phyloP scores from a whole-genome alignment of 352 stramenopile genomes.

The Poterioochromonas sp. region DNA sequence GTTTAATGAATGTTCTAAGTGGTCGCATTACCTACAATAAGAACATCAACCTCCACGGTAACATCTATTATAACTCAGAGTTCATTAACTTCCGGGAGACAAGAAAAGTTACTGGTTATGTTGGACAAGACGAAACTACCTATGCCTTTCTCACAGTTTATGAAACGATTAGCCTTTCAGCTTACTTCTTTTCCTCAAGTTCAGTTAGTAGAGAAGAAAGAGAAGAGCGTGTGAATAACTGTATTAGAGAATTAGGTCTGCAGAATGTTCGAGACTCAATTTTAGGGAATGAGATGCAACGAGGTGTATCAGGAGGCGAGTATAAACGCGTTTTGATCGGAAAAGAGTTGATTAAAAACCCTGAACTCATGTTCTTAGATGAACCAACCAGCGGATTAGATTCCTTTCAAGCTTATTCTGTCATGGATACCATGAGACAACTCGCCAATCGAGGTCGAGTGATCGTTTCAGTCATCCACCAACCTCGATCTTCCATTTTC shows the following conservation, averaged over 20 bases:
- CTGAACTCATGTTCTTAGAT: constrained; percentile 65
- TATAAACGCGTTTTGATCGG: constrained; percentile 66
- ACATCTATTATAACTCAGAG: background rate
- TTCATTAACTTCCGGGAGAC: background rate
- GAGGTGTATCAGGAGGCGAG: constrained; percentile 61
- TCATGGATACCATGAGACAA: constrained; percentile 17
- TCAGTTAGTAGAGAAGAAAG: background rate
- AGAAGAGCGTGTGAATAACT: background rate
- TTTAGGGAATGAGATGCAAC: constrained; percentile 46
- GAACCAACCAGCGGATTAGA: constrained; percentile 51
- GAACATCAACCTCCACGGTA: background rate
- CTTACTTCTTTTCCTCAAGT: background rate
- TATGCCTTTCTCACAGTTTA: background rate
- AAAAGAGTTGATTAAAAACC: constrained; percentile 63
- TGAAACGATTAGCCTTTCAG: background rate
- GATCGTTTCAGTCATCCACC: background rate
- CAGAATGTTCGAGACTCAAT: constrained; percentile 25
- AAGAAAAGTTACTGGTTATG: background rate
- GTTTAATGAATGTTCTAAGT: background rate
- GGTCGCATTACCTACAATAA: background rate
- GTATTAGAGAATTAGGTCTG: constrained; percentile 40
- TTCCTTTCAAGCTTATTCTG: constrained; percentile 37
- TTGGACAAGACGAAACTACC: background rate
- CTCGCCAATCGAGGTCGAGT: background rate
- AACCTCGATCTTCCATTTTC: constrained; percentile 12